Evolutionary conservation across 345 rosid species (phyloP).

Genomic region (Moricandia moricandioides): DNA sequence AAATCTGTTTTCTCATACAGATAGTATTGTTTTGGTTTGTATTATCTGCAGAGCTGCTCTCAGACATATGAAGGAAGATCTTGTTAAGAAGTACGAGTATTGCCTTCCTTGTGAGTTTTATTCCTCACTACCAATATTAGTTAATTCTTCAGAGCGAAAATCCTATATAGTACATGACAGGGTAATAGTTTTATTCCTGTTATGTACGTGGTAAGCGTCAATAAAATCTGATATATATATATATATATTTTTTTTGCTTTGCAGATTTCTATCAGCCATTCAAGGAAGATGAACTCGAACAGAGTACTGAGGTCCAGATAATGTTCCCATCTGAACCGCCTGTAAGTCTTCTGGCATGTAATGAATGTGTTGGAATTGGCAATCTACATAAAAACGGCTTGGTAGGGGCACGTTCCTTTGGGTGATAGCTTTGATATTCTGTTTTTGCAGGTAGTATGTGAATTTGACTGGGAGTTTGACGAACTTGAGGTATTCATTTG

Average conservation of each 20-base stretch:
- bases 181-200: neutral
- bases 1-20: neutral
- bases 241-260: too few species aligned
- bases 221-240: too few species aligned
- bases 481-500: conserved; percentile 63
- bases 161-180: neutral
- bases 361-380: conserved; percentile 3
- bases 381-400: neutral
- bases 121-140: neutral
- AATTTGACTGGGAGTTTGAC: conserved; percentile 92
- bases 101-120: conserved; percentile 90
- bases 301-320: conserved; percentile 79
- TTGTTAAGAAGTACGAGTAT: conserved; percentile 82
- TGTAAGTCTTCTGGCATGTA: conserved; percentile 46
- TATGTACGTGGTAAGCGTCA: neutral
- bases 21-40: conserved; percentile 14
- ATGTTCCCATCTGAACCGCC: conserved; percentile 83
- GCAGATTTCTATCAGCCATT: conserved; percentile 93
- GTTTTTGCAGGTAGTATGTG: conserved; percentile 76
- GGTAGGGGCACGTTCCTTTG: neutral
- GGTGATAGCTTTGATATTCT: neutral
- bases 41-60: conserved; percentile 73
- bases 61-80: conserved; percentile 84
- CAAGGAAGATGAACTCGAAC: conserved; percentile 83
- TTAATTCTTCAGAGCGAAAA: neutral